Conservation (phyloP, 2,329 filamentous ascomycete genomes). For the Fusarium euwallaceae region DNA sequence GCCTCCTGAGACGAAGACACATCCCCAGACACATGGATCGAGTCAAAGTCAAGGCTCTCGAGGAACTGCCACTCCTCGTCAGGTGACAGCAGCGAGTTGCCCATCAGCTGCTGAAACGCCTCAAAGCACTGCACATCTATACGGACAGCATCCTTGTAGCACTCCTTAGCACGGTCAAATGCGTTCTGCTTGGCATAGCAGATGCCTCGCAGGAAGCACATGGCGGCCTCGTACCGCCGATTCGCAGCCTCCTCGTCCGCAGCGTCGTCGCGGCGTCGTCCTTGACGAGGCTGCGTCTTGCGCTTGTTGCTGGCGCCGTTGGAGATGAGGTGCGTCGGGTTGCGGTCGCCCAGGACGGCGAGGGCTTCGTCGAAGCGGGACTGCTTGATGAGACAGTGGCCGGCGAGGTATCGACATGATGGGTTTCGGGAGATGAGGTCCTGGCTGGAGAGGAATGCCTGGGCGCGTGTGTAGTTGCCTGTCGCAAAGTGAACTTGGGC, state of each 20-base stretch:
- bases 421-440: slow-evolving; percentile 85
- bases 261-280: slow-evolving; percentile 51
- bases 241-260: slow-evolving; percentile 77
- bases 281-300: slow-evolving; percentile 53
- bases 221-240: slow-evolving; percentile 91
- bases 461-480: slow-evolving; percentile 92
- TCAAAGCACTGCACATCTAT: slow-evolving; percentile 99
- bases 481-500: slow-evolving; percentile 98
- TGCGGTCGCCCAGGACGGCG: slow-evolving; percentile 87
- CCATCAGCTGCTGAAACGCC: slow-evolving; percentile 97
- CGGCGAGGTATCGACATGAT: slow-evolving; percentile 91
- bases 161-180: slow-evolving; percentile 96
- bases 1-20: slow-evolving; percentile 83
- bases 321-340: slow-evolving; percentile 88
- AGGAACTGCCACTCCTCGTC: slow-evolving; percentile 92
- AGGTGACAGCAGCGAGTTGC: slow-evolving; percentile 91
- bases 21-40: slow-evolving; percentile 76
- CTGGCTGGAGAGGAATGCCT: slow-evolving; percentile 86
- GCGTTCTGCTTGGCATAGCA: slow-evolving; percentile 98
- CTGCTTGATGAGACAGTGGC: slow-evolving; percentile 95
- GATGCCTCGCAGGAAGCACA: slow-evolving; percentile 94
- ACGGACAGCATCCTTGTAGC: slow-evolving; percentile 96
- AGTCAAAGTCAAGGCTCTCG: slow-evolving; percentile 90
- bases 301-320: slow-evolving; percentile 60
- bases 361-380: slow-evolving; percentile 91